A percentile compares a stretch with the other conserved stretches of the same genome.
Conservation (phyloP, 352 stramenopile species). For the Globisporangium carolinianum region DNA sequence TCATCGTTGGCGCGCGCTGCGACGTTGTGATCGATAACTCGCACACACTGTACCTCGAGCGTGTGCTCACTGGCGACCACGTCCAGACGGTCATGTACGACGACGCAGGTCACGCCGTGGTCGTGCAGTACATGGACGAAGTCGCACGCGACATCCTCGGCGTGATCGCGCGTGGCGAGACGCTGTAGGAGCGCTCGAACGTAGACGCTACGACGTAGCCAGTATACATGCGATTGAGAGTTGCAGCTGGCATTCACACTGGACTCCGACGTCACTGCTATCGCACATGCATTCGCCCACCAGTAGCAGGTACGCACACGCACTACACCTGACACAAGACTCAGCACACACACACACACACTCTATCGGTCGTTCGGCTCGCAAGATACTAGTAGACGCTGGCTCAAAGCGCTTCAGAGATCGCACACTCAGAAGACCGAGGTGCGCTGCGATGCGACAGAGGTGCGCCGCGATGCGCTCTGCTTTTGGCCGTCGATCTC, state of each 20-base stretch:
- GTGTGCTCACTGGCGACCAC: constrained; percentile 26
- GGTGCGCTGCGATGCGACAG: constrained; percentile 19
- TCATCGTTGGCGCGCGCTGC: constrained; percentile 25
- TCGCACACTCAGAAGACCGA: too few species aligned
- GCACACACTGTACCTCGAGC: constrained; percentile 22
- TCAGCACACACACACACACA: too few species aligned
- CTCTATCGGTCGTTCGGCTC: too few species aligned
- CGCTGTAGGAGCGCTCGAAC: neutral
- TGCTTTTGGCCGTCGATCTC: constrained; percentile 40
- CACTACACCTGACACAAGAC: too few species aligned
- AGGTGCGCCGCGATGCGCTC: constrained; percentile 25
- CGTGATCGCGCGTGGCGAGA: neutral
- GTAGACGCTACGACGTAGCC: constrained; percentile 1
- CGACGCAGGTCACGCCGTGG: constrained; percentile 31
- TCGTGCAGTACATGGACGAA: constrained; percentile 36
- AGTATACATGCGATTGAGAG: neutral
- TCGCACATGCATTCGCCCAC: too few species aligned
- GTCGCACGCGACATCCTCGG: constrained; percentile 7
- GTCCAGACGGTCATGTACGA: constrained; percentile 34
- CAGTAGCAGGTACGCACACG: too few species aligned
- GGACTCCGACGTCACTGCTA: too few species aligned
- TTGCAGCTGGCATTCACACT: too few species aligned
- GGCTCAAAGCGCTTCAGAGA: neutral
- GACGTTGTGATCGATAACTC: constrained; percentile 16
- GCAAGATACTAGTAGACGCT: neutral